phyloP scores from a whole-genome alignment of 495 filamentous ascomycete species.

The Clohesyomyces aquaticus region DNA sequence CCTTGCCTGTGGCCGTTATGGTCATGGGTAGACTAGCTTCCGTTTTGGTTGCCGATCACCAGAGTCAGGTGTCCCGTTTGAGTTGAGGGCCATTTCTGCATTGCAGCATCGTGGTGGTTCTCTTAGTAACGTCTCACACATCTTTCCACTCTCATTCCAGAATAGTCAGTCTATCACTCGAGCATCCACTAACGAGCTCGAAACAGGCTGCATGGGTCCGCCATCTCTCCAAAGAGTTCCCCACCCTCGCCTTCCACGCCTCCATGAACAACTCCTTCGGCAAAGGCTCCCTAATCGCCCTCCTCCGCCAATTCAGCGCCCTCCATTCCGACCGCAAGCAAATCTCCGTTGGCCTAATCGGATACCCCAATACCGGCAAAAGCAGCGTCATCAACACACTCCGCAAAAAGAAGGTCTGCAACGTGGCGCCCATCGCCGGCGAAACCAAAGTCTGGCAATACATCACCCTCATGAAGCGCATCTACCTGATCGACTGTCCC shows the following conservation, averaged over 20 bases:
- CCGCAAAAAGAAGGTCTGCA: slow-evolving; percentile 88
- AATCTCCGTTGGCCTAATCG: slow-evolving; percentile 51
- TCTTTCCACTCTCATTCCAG: slow-evolving; percentile 41
- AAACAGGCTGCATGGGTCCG: slow-evolving; percentile 83
- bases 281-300: slow-evolving; percentile 49
- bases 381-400: slow-evolving; percentile 51
- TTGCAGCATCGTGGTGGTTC: slow-evolving; percentile 65
- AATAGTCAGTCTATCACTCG: no score
- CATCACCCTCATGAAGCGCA: slow-evolving; percentile 93
- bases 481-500: slow-evolving; percentile 96
- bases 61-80: slow-evolving; percentile 73
- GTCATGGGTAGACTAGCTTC: slow-evolving; percentile 68
- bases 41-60: slow-evolving; percentile 77
- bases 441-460: slow-evolving; percentile 97
- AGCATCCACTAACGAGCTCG: slow-evolving; percentile 4
- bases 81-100: slow-evolving; percentile 76
- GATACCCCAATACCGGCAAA: slow-evolving; percentile 52
- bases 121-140: slow-evolving; percentile 99
- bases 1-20: slow-evolving; percentile 58
- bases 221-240: slow-evolving; percentile 78
- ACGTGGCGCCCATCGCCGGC: slow-evolving; percentile 92
- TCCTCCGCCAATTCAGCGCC: slow-evolving; percentile 80
- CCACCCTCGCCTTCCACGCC: slow-evolving; percentile 91
- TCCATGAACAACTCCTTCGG: slow-evolving; percentile 80
- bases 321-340: slow-evolving; percentile 92